Evolutionary conservation across 192 early-diverging fungal species (phyloP).

Genomic region (Obelidium mucronatum): DNA sequence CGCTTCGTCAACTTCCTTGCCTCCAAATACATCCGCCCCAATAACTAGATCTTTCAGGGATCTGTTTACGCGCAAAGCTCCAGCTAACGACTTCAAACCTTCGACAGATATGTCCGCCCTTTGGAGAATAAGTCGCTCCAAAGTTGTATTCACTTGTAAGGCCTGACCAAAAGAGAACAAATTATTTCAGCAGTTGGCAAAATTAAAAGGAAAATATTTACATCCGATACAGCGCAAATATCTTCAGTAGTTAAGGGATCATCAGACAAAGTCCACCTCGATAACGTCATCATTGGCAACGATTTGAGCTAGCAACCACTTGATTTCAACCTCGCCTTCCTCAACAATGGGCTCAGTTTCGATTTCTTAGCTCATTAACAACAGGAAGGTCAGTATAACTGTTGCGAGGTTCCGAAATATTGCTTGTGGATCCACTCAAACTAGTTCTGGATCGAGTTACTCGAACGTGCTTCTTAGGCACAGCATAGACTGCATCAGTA

Average conservation of each 20-base stretch:
- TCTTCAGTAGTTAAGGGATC: neutral
- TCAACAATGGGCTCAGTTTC: neutral
- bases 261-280: neutral
- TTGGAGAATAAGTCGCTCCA: neutral
- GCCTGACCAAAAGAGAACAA: neutral
- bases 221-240: neutral
- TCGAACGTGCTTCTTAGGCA: too few relatives aligned
- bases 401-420: too few relatives aligned
- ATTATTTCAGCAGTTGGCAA: neutral
- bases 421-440: too few relatives aligned
- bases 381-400: too few relatives aligned
- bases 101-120: neutral
- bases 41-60: neutral
- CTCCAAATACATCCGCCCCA: neutral
- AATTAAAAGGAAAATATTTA: neutral
- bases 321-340: neutral
- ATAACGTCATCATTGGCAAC: neutral
- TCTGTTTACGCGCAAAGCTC: neutral
- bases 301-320: constrained; percentile 3
- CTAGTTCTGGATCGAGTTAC: too few relatives aligned
- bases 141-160: neutral
- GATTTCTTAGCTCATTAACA: too few relatives aligned
- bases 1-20: neutral
- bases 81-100: neutral
- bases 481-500: too few relatives aligned